Percentiles rank a stretch among this genome's conserved stretches.
Conservation (phyloP, 768 basidiomycete species). For the Dendrothele bispora region DNA sequence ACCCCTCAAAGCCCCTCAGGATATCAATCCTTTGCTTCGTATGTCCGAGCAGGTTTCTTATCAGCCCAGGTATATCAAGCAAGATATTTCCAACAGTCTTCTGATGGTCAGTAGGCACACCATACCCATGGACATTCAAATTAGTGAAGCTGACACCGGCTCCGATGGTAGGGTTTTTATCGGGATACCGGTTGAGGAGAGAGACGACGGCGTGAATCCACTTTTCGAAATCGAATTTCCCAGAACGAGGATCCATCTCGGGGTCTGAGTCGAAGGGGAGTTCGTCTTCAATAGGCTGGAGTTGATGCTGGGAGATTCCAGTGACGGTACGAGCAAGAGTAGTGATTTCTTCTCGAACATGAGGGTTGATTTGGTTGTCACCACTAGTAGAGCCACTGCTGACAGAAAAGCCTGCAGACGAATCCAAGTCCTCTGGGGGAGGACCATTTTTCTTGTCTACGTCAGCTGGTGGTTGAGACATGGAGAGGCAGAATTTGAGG, state of each 20-base stretch:
- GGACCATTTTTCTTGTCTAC: no score
- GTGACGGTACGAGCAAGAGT: no score
- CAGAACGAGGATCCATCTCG: conserved; percentile 30
- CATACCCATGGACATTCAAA: conserved; percentile 29
- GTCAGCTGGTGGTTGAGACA: no score
- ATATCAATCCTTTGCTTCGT: conserved; percentile 28
- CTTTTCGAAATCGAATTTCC: conserved; percentile 28
- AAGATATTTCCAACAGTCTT: conserved; percentile 36
- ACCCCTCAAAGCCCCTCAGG: conserved; percentile 45
- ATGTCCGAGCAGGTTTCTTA: conserved; percentile 18
- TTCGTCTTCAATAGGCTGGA: no score
- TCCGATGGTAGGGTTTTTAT: conserved; percentile 19
- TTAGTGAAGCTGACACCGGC: conserved; percentile 36
- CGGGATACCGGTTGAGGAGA: conserved; percentile 20
- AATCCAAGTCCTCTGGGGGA: no score
- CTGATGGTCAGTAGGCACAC: conserved; percentile 35
- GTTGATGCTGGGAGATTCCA: no score
- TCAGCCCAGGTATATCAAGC: conserved; percentile 13
- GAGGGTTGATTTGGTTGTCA: no score
- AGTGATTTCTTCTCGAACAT: no score
- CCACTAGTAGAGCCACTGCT: no score
- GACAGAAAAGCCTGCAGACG: no score
- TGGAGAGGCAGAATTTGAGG: no score
- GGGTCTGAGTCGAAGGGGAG: no score
- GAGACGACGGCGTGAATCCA: conserved; percentile 30